Percentiles rank a stretch among this genome's conserved stretches.
Conservation (phyloP, 768 basidiomycete genomes). For the Termitomyces sp. region DNA sequence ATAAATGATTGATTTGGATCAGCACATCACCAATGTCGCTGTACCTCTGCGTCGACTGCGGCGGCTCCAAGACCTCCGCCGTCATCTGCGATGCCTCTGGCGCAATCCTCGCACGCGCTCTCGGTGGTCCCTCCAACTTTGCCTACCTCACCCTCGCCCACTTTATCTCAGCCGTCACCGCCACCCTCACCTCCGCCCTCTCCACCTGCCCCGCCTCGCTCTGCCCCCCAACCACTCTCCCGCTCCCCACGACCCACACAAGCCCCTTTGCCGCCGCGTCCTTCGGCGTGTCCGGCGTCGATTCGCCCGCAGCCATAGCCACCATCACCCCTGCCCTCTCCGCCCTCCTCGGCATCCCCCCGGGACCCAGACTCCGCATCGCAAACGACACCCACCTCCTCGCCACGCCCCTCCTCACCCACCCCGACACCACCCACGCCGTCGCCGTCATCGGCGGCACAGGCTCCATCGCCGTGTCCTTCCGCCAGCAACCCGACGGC, state of each 20-base stretch:
- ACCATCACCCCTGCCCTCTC: constrained; percentile 52
- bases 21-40: not conserved
- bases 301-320: constrained; percentile 59
- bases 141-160: constrained; percentile 65
- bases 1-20: not conserved
- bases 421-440: constrained; percentile 54
- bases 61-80: constrained; percentile 83
- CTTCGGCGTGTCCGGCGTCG: constrained; percentile 82
- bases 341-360: constrained; percentile 51
- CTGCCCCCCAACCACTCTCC: constrained; percentile 25
- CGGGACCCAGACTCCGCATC: constrained; percentile 50
- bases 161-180: constrained; percentile 50
- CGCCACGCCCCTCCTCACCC: constrained; percentile 67
- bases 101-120: constrained; percentile 58
- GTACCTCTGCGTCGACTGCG: constrained; percentile 83
- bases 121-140: constrained; percentile 81
- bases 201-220: constrained; percentile 35
- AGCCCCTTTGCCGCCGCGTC: constrained; percentile 63
- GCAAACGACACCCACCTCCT: constrained; percentile 85
- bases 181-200: constrained; percentile 53
- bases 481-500: constrained; percentile 33
- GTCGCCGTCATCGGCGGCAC: constrained; percentile 80
- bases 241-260: constrained; percentile 22
- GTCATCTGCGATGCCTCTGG: constrained; percentile 59
- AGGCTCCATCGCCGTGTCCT: constrained; percentile 71